Evolutionary conservation across 345 rosid genomes (phyloP), one percentile per base, ranked within the genome.

Genomic region (Streptanthus diversifolius): DNA sequence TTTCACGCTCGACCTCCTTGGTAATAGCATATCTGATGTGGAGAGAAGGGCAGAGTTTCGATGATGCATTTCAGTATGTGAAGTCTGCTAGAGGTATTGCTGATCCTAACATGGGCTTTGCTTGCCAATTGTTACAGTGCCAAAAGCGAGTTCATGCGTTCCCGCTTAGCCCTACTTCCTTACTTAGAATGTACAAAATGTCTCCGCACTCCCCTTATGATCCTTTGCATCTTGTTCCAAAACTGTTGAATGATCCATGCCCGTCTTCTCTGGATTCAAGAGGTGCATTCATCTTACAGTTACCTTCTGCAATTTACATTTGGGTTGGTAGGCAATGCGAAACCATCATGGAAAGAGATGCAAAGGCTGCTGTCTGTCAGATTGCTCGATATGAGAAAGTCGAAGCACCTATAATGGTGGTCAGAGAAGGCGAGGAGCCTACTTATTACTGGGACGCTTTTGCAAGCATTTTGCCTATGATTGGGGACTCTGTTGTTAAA

Each of bases 71-170:
- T 82, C 97, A 86, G 83, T 87, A 87, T 54, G 99, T 95, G 47
- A 95, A 95, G 85, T 88, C 92, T 25, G 98, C 98, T 0, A 86
- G 99, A 80, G 96, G 96, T 55, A 95, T 95, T 63, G 97, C 98
- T 57, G 99, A 95, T 79, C 99, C 98, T 30, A 95, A 95, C 76
- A 90, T 95, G 99, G 99, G 99, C 37, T 95, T 95, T 71, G 97
- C 99, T 66, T 95, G 98, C 84, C 99, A 95, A 85, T 76, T 95
- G 82, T 67, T 95, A 55, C 98, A 95, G 58, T 95, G 98, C 82
- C 99, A 95, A 54, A 95, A 95, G 80, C 86, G 99, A 82, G 97
- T 95, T 67, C 99, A 88, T 78, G 98, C 98, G 2, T 85, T 88
- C 75, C 99, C 99, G 7, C 89, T 95, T 55, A 95, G 99, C 68